Conservation (phyloP, 208 protist genomes). For the Porcisia deanei region DNA sequence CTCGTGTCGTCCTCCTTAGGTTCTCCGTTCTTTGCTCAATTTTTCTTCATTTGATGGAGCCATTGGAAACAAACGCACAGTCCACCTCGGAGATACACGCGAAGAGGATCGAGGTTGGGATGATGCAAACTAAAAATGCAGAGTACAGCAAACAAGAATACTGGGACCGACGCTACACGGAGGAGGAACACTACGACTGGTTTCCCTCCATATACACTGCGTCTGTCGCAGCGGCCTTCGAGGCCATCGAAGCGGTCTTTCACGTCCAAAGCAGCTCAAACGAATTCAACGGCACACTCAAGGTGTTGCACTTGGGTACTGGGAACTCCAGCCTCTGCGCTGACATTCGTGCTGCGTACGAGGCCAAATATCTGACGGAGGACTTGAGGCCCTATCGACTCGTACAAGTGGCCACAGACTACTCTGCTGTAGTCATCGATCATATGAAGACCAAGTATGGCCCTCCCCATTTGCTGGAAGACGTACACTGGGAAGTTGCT, state of each 20-base stretch:
- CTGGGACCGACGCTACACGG: constrained; percentile 72
- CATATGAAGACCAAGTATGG: constrained; percentile 62
- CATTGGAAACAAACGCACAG: not conserved
- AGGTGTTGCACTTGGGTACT: constrained; percentile 79
- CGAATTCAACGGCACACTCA: constrained; percentile 17
- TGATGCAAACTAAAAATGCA: constrained; percentile 42
- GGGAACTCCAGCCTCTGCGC: constrained; percentile 78
- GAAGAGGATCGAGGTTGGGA: not conserved
- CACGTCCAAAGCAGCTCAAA: not conserved
- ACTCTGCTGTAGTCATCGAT: constrained; percentile 78
- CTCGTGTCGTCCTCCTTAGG: not conserved
- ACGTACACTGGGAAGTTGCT: constrained; percentile 71
- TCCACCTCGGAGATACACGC: not conserved
- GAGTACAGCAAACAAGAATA: constrained; percentile 76
- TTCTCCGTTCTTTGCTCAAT: not conserved
- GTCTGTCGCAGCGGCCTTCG: constrained; percentile 51
- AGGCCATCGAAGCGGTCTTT: constrained; percentile 46
- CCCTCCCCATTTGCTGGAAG: not conserved
- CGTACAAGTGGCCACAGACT: constrained; percentile 83
- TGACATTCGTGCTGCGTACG: constrained; percentile 52
- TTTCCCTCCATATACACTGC: constrained; percentile 71
- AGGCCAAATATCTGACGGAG: constrained; percentile 16
- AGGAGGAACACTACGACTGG: constrained; percentile 84
- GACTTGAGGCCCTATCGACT: constrained; percentile 33
- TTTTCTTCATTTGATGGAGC: not conserved